Evolutionary conservation across 805 yeast species (phyloP).

Genomic region (Candida sonorensis): DNA sequence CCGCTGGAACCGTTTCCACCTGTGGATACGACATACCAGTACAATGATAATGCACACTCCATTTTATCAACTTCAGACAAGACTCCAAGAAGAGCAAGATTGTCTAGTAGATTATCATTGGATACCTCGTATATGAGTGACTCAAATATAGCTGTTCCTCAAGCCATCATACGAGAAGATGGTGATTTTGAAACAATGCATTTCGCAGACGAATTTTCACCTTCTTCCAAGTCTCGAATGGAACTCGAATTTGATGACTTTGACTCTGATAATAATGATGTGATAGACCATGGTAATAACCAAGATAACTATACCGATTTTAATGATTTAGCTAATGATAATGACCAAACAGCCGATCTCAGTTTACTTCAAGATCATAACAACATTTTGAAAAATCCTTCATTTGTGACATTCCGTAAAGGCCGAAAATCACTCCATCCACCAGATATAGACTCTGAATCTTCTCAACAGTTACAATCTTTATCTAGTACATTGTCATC

Average conservation of each 20-base stretch:
- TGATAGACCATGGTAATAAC: constrained; percentile 7
- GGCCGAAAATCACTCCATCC: too few species aligned
- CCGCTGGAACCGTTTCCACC: too few species aligned
- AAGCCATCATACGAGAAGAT: constrained; percentile 25
- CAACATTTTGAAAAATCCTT: constrained; percentile 4
- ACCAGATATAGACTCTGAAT: too few species aligned
- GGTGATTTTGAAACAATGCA: constrained; percentile 20
- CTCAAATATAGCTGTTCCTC: constrained; percentile 28
- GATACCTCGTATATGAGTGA: constrained; percentile 20
- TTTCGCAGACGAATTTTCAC: constrained; percentile 8
- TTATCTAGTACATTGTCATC: too few species aligned
- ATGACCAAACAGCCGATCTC: constrained; percentile 13
- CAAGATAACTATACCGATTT: constrained; percentile 3
- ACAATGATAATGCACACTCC: constrained; percentile 2
- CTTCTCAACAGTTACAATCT: too few species aligned
- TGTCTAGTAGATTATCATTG: constrained; percentile 20
- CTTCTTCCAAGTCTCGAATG: constrained; percentile 4
- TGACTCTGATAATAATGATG: constrained; percentile 7
- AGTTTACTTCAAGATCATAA: constrained; percentile 9
- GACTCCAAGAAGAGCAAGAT: constrained; percentile 15
- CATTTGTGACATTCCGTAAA: constrained; percentile 14
- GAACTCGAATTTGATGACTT: constrained; percentile 3
- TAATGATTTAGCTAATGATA: constrained; percentile 1
- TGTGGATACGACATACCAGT: constrained; percentile 3
- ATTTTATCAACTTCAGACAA: constrained; percentile 8